phyloP scores from a whole-genome alignment of 805 yeast genomes.

The Komagataella kurtzmanii region DNA sequence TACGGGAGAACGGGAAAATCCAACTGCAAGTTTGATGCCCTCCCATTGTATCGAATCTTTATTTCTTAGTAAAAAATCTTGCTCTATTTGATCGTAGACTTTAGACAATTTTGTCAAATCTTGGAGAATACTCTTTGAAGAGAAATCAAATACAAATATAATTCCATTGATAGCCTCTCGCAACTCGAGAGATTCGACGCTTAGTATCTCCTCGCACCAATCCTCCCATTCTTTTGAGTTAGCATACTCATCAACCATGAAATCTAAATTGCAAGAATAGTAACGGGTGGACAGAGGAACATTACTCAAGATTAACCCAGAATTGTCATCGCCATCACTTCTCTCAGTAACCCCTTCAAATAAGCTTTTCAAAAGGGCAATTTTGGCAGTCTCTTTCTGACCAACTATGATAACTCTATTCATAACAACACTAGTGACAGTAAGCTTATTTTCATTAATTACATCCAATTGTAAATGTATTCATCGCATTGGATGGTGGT shows the following conservation, averaged over 20 bases:
- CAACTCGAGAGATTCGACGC: slow-evolving; percentile 25
- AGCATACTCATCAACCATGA: slow-evolving; percentile 16
- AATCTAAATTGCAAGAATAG: slow-evolving; percentile 12
- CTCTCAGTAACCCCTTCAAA: slow-evolving; percentile 12
- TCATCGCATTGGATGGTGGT: not conserved
- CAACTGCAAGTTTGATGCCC: slow-evolving; percentile 24
- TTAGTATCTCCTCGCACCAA: slow-evolving; percentile 26
- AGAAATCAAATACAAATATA: slow-evolving; percentile 23
- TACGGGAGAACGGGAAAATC: slow-evolving; percentile 6
- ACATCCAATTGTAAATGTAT: not conserved
- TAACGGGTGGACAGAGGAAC: slow-evolving; percentile 11
- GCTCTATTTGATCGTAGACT: not conserved
- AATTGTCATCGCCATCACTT: slow-evolving; percentile 7
- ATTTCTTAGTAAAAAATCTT: slow-evolving; percentile 1
- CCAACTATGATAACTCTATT: slow-evolving; percentile 34
- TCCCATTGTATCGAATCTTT: slow-evolving; percentile 13
- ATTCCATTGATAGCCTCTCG: slow-evolving; percentile 33
- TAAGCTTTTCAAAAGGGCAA: slow-evolving; percentile 11
- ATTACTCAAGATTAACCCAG: slow-evolving; percentile 14
- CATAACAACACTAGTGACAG: slow-evolving; percentile 2
- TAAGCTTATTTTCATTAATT: not conserved
- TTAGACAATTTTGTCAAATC: not conserved
- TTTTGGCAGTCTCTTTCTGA: slow-evolving; percentile 25
- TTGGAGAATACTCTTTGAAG: not conserved
- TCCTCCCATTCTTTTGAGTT: slow-evolving; percentile 13